Conservation (phyloP, 2,329 filamentous ascomycete genomes). For the Epichloe uncinata region DNA sequence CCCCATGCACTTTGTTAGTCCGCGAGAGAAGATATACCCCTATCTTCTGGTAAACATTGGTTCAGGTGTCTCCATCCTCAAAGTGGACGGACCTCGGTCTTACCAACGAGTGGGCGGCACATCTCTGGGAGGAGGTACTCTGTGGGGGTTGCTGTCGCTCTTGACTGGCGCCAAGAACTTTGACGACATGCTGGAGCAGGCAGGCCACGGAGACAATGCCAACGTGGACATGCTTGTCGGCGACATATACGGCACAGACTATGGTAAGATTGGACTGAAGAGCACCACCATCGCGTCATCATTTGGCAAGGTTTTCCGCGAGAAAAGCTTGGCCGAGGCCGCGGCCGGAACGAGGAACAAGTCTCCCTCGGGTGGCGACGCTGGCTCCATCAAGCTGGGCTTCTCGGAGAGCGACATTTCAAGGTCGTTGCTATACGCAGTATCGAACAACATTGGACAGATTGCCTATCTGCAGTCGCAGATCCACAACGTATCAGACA, state of each 20-base stretch:
- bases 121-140: conserved; percentile 87
- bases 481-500: conserved; percentile 79
- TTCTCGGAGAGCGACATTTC: conserved; percentile 82
- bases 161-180: conserved; percentile 92
- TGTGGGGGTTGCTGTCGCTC: conserved; percentile 87
- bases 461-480: conserved; percentile 96
- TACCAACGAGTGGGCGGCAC: conserved; percentile 90
- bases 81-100: conserved; percentile 77
- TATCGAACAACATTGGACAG: conserved; percentile 96
- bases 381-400: conserved; percentile 21
- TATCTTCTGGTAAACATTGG: conserved; percentile 98
- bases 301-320: conserved; percentile 91
- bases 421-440: conserved; percentile 81
- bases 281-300: conserved; percentile 90
- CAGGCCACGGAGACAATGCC: conserved; percentile 81
- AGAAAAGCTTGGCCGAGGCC: conserved; percentile 73
- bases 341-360: conserved; percentile 61
- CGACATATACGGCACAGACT: conserved; percentile 94
- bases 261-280: conserved; percentile 91
- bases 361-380: conserved; percentile 30
- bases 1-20: conserved; percentile 77
- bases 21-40: conserved; percentile 74
- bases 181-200: conserved; percentile 91
- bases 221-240: conserved; percentile 94
- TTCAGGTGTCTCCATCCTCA: conserved; percentile 92